These are phyloP conservation scores for Epipyxis sp. DNA, from an alignment of 108 stramenopile species.

Conservation along the genomic window DNA sequence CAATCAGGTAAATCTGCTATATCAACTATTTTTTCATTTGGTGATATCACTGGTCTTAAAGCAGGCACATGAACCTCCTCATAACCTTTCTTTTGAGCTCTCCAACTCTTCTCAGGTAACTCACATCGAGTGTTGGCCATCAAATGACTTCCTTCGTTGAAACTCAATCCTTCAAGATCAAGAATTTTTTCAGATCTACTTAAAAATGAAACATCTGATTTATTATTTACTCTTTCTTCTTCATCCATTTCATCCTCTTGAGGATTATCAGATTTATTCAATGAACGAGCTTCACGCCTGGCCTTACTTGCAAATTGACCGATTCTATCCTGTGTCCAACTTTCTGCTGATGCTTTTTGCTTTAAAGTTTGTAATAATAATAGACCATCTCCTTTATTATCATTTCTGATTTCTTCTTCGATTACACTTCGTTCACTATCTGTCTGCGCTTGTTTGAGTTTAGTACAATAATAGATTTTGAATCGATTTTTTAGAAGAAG, in stretches of 20 bases:
- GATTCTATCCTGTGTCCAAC: conserved; percentile 53
- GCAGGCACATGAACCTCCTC: conserved; percentile 99
- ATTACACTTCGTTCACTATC: conserved; percentile 74
- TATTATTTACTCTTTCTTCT: conserved; percentile 41
- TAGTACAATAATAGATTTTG: conserved; percentile 81
- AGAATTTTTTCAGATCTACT: conserved; percentile 58
- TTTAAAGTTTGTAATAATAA: conserved; percentile 74
- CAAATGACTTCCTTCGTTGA: conserved; percentile 78
- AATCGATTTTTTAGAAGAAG: conserved; percentile 78
- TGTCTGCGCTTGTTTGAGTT: conserved; percentile 80
- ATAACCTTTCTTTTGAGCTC: conserved; percentile 82
- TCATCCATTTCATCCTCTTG: conserved; percentile 42
- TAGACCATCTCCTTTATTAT: conserved; percentile 33
- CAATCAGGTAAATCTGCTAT: conserved; percentile 88
- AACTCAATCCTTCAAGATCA: conserved; percentile 82
- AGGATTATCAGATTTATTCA: not conserved
- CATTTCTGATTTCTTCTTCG: conserved; percentile 67
- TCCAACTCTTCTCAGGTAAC: conserved; percentile 85
- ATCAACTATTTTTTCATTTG: conserved; percentile 67
- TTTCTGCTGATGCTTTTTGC: conserved; percentile 63
- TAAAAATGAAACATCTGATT: conserved; percentile 40
- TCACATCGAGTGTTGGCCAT: conserved; percentile 90
- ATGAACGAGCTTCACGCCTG: not conserved
- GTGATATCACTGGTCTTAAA: conserved; percentile 66
- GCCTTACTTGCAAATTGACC: conserved; percentile 36